Evolutionary conservation across 2,329 filamentous ascomycete genomes (phyloP).

Genomic region (Sporothrix luriei): DNA sequence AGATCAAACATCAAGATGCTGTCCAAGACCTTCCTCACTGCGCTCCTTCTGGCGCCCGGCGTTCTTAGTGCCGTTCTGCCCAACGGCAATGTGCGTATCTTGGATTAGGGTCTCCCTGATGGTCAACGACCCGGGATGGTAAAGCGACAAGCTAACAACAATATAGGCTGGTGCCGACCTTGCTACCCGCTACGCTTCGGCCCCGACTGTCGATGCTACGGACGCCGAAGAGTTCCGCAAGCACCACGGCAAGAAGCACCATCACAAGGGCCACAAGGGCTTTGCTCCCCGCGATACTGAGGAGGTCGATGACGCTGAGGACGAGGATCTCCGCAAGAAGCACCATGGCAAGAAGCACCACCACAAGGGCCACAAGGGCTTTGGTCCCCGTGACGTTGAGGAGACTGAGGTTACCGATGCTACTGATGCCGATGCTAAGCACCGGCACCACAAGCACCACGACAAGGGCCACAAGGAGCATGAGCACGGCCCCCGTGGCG

Average conservation of each 20-base stretch:
- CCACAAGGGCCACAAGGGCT: background rate
- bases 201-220: conserved; percentile 13
- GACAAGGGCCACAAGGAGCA: conserved; percentile 19
- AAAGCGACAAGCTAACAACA: background rate
- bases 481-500: too few relatives aligned
- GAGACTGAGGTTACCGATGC: background rate
- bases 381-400: conserved; percentile 1
- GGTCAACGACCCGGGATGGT: background rate
- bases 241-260: conserved; percentile 22
- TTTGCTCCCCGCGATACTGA: conserved; percentile 1
- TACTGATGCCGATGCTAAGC: background rate
- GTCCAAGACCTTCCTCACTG: conserved; percentile 32
- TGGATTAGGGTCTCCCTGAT: too few relatives aligned
- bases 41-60: conserved; percentile 34
- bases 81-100: conserved; percentile 2
- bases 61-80: conserved; percentile 34
- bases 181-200: conserved; percentile 7
- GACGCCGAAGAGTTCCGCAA: conserved; percentile 20
- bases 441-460: conserved; percentile 4
- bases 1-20: conserved; percentile 30
- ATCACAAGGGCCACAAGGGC: conserved; percentile 12
- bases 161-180: conserved; percentile 4
- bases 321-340: conserved; percentile 1
- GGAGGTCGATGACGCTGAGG: background rate
- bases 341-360: background rate